Conservation (phyloP, 768 basidiomycete genomes). For the Macrocybe gigantea region DNA sequence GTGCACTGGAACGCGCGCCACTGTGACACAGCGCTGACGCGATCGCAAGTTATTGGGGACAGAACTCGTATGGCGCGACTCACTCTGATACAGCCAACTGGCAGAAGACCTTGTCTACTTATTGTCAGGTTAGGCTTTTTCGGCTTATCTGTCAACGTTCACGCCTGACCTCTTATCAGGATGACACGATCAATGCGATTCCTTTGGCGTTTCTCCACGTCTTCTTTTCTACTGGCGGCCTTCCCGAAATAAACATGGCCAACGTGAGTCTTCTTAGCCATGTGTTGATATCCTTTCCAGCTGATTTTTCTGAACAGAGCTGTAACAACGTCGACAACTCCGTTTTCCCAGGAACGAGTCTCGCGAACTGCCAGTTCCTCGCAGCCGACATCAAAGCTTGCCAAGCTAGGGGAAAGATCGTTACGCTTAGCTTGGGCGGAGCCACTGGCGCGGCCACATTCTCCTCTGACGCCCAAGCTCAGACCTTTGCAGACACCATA, state of each 20-base stretch:
- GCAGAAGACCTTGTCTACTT: conserved; percentile 44
- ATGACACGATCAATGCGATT: conserved; percentile 50
- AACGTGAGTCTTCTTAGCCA: conserved; percentile 31
- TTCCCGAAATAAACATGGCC: conserved; percentile 55
- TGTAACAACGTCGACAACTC: conserved; percentile 38
- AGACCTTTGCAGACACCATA: conserved; percentile 48
- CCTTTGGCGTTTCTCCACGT: conserved; percentile 58
- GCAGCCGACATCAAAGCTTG: conserved; percentile 52
- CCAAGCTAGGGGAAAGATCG: conserved; percentile 48
- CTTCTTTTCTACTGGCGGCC: conserved; percentile 52
- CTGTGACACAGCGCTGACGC: no score
- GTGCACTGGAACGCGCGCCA: not conserved
- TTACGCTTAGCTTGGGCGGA: conserved; percentile 45
- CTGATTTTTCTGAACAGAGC: conserved; percentile 24
- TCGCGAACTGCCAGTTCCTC: conserved; percentile 53
- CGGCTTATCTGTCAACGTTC: not conserved
- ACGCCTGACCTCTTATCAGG: conserved; percentile 23
- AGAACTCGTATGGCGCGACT: conserved; percentile 55
- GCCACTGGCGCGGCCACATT: conserved; percentile 49
- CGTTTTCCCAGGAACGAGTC: conserved; percentile 48
- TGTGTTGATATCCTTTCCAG: not conserved
- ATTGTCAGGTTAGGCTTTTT: conserved; percentile 38
- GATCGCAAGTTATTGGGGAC: conserved; percentile 37
- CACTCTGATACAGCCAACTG: conserved; percentile 36
- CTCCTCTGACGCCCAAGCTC: conserved; percentile 42